Base-by-base conservation (phyloP, 2,329 filamentous ascomycete species). In the Coniochaeta sp. region DNA sequence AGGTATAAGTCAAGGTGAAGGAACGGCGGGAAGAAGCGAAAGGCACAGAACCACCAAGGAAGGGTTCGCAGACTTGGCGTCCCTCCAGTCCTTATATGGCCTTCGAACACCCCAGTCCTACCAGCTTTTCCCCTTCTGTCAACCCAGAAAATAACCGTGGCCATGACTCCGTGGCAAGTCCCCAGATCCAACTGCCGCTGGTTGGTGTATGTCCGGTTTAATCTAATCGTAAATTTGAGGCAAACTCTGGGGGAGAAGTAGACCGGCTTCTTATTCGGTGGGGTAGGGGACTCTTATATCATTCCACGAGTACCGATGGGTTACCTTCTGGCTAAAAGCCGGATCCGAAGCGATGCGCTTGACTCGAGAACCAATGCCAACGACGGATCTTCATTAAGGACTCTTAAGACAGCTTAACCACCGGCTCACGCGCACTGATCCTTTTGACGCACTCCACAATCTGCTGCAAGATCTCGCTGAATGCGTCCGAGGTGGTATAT, bases 181-280 rank as follows among this genome's bases (percentile, higher is more conserved):
- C n/a, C 14, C 45, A 16, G n/a, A 46, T 7, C n/a, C 45, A 48
- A 48, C 45, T 48, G 45, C 45, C 45, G 45, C 45, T 48, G 45
- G 18, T 48, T 48, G 24, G 16, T 6, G 6, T 8, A 48, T 20
- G 24, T 31, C 27, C 26, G 45, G 18, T 13, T 48, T 48, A 48
- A 48, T 48, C 14, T 48, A 48, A 28, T 30, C 16, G 16, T 22
- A 30, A 48, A 31, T 48, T 48, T 48, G 45, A 26, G 45, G 45
- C 45, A 48, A 48, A 48, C 12, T 31, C 45, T 30, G 45, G 45
- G 42, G 45, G 6, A 48, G 16, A 22, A 18, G 24, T 9, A 20
- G 26, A n/a, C 18, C 26, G 26, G 14, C 3, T 48, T 31, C 45
- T 48, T 30, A 48, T 31, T 48, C 20, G 45, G 45, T 20, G 45